Percentiles rank a stretch among this genome's conserved stretches.
These are phyloP conservation scores for Mycena haematopus DNA, from an alignment of 768 basidiomycete species.

Conservation along the genomic window DNA sequence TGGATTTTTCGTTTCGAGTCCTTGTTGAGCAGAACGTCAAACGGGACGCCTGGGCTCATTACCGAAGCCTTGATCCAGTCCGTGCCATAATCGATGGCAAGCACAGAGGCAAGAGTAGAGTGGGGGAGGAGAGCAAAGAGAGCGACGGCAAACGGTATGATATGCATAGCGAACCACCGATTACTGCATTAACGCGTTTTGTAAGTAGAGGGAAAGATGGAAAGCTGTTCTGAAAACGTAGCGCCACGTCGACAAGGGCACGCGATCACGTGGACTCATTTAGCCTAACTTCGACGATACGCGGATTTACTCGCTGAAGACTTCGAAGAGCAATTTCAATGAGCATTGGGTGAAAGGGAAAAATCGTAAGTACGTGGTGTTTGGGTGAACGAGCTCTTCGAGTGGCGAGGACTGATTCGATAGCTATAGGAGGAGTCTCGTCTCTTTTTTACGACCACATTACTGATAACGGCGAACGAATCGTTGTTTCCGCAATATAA, in stretches of 20 bases:
- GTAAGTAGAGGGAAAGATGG: not conserved
- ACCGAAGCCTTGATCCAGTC: slow-evolving; percentile 98
- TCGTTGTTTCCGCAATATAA: too few species aligned
- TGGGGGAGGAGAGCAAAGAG: slow-evolving; percentile 49
- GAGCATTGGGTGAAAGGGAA: too few species aligned
- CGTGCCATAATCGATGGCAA: slow-evolving; percentile 98
- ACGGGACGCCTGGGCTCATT: slow-evolving; percentile 92
- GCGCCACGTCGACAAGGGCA: slow-evolving; percentile 3
- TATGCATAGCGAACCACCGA: slow-evolving; percentile 41
- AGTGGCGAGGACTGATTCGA: too few species aligned
- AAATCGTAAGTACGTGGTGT: too few species aligned
- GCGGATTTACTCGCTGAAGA: too few species aligned
- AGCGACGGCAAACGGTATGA: slow-evolving; percentile 46
- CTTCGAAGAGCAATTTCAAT: too few species aligned
- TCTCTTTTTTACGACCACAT: too few species aligned
- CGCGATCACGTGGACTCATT: not conserved
- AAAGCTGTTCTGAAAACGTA: slow-evolving; percentile 1
- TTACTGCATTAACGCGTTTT: slow-evolving; percentile 12
- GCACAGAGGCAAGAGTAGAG: slow-evolving; percentile 70
- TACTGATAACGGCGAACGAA: too few species aligned
- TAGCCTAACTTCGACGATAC: too few species aligned
- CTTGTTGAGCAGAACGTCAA: slow-evolving; percentile 95
- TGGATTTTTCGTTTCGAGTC: slow-evolving; percentile 97
- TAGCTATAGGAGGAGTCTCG: too few species aligned
- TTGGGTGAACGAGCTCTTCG: too few species aligned